These are phyloP conservation scores for Phialophora macrospora DNA, from an alignment of 2,329 filamentous ascomycete species.

Conservation along the genomic window DNA sequence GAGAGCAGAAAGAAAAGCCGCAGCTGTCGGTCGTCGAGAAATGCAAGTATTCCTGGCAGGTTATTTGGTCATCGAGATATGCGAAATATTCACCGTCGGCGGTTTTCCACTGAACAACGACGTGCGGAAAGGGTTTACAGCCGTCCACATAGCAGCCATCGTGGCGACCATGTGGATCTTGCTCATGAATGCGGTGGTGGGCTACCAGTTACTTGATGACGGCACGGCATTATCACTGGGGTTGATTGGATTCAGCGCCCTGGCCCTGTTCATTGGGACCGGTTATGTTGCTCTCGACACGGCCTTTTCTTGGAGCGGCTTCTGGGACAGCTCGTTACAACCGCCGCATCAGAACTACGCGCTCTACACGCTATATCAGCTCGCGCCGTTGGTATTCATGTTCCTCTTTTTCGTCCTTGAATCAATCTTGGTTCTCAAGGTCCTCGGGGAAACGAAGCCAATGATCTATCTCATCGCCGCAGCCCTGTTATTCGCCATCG, in stretches of 20 bases:
- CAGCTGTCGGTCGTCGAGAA: conserved; percentile 92
- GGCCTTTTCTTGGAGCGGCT: conserved; percentile 80
- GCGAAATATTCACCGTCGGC: conserved; percentile 95
- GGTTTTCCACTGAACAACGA: conserved; percentile 75
- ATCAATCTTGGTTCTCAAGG: conserved; percentile 76
- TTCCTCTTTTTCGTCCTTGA: conserved; percentile 86
- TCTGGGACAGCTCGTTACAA: conserved; percentile 68
- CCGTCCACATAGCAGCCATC: conserved; percentile 87
- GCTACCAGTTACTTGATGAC: conserved; percentile 91
- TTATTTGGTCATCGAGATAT: conserved; percentile 86
- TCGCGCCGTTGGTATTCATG: conserved; percentile 87
- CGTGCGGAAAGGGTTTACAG: conserved; percentile 81
- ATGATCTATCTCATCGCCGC: conserved; percentile 83
- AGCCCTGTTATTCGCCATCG: conserved; percentile 81
- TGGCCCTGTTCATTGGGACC: conserved; percentile 79
- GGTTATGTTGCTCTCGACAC: conserved; percentile 97
- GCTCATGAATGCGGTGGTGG: conserved; percentile 87
- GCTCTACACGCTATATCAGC: conserved; percentile 91
- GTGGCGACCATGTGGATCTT: conserved; percentile 87
- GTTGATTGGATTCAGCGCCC: conserved; percentile 72
- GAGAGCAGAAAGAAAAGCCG: conserved; percentile 85
- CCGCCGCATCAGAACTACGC: conserved; percentile 75
- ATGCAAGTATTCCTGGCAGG: conserved; percentile 92
- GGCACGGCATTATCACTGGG: conserved; percentile 83
- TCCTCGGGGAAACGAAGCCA: conserved; percentile 87